phyloP scores from a whole-genome alignment of 768 basidiomycete species.

The Exsudoporus frostii region DNA sequence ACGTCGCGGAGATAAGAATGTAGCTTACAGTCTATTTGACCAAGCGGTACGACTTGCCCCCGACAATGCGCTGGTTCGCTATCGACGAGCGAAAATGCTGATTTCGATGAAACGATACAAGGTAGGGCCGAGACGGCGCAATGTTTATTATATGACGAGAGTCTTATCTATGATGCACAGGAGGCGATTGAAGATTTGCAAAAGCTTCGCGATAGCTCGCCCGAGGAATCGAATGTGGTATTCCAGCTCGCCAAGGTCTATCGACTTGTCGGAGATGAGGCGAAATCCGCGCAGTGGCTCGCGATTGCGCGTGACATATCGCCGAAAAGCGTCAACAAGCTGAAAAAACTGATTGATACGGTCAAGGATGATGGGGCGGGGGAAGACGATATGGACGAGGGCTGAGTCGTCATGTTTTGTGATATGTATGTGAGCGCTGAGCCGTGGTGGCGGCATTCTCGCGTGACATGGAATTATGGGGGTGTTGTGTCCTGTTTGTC shows the following conservation, averaged over 20 bases:
- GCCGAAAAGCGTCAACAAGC: slow-evolving; percentile 83
- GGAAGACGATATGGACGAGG: slow-evolving; percentile 75
- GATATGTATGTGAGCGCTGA: slow-evolving; percentile 3
- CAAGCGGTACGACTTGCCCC: slow-evolving; percentile 76
- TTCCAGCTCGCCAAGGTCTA: slow-evolving; percentile 95
- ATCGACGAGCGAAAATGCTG: slow-evolving; percentile 89
- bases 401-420: slow-evolving; percentile 34
- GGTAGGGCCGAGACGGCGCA: slow-evolving; percentile 47
- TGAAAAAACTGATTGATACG: slow-evolving; percentile 73
- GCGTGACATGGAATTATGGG: slow-evolving; percentile 20
- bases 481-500: slow-evolving; percentile 22
- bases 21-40: slow-evolving; percentile 78
- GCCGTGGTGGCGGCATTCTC: slow-evolving; percentile 20
- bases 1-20: slow-evolving; percentile 71
- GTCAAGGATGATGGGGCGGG: slow-evolving; percentile 55
- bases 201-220: slow-evolving; percentile 73
- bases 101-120: slow-evolving; percentile 80
- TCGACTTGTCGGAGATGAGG: slow-evolving; percentile 72
- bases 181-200: slow-evolving; percentile 79
- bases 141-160: slow-evolving; percentile 6
- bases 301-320: slow-evolving; percentile 91
- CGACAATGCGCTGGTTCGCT: slow-evolving; percentile 89
- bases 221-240: slow-evolving; percentile 94
- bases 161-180: slow-evolving; percentile 43
- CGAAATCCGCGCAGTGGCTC: slow-evolving; percentile 79